Evolutionary conservation across 1,284 basidiomycete species (phyloP), one percentile per base, ranked within the genome.

Genomic region (Flammula alnicola): DNA sequence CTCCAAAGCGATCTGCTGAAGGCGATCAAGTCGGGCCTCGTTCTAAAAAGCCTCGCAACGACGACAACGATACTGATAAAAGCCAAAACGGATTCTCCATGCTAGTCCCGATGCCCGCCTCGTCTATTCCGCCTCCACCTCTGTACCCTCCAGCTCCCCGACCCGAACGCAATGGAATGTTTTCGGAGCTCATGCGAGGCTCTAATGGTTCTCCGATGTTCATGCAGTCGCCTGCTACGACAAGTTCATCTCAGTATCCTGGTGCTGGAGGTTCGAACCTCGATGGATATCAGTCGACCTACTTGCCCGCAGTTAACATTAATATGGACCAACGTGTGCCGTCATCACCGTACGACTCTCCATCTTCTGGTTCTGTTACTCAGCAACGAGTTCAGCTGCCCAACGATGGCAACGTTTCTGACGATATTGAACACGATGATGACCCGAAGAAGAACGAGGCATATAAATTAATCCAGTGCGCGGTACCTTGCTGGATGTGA

Each of bases 381-480:
- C 61, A 60, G 19, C 57, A 64, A 44, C 58, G 62, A 16, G 29
- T 59, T 33, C 54, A 63, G 47, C 51, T 57, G 45, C 14, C 46
- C 16, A 39, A 39, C 11, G 53, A 54, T 11, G 49, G 44, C 5
- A 43, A 50, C 25, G 27, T 52, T 2, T 26, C 55, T 6, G 68
- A 76, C 23, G 76, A 79, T 4, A 58, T 71, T 41, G 84, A 87
- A 29, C 74, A 76, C 4, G 76, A 79, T 43, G 77, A 78, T 31
- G 84, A 87, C 56, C 81, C 88, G 2, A 88, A 86, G 63, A 81
- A 82, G 59, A 75, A 78, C 16, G 90, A 92, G 63, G 89, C 91
- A 0, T 81, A 86, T 57, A 92, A 92, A 67, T 77, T 93, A n/a
- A 88, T 93, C 52, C 80, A 81, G 86, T 90, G 60, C 22, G 80